Evolutionary conservation across 208 protist species (phyloP), one percentile per base, ranked within the genome.

Genomic region (Crithidia sp.): DNA sequence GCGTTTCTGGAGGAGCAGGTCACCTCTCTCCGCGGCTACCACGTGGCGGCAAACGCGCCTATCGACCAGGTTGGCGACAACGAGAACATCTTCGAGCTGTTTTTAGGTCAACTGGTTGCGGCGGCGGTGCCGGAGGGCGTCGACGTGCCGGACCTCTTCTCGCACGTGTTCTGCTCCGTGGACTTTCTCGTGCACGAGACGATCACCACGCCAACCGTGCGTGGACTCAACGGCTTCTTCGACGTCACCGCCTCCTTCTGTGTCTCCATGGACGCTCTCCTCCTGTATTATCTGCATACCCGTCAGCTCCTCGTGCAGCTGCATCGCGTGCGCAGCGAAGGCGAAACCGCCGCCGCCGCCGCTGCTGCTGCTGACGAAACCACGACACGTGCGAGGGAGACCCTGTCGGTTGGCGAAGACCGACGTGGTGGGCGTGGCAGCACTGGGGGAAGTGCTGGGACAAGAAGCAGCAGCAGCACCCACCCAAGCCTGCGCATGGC

Each of bases 171-270:
- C 77, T 95, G 89, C 81, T 90, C 89, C 14, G 88, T 85, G 2
- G 93, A 97, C 76, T 97, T 97, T 59, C 66, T 97, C 3, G 63
- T 97, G 13, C 93, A 97, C 72, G 93, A 97, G 75, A 95, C 93
- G 5, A 86, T 95, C 36, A 94, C 90, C 54, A 96, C 91, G 4
- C 86, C 82, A 2, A 82, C 90, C n/a, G 86, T 97, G 62, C 86
- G 76, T 17, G 90, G 90, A 9, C 78, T 94, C 43, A 97, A 95
- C 70, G 93, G 88, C 41, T 96, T 96, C 81, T 87, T 97, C 68
- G 93, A 97, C 70, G 94, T 92, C 40, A 95, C 89, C 10, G 75
- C 92, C 17, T 83, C 93, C 8, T 97, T 95, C 74, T 79, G 87
- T 47, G 89, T 97, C 40, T 81, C 87, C 6, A 96, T 96, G 93